A percentile compares a stretch with the other conserved stretches of the same genome.
Evolutionary conservation across 2,329 filamentous ascomycete species (phyloP).

Genomic region (Pseudogymnoascus sp.): DNA sequence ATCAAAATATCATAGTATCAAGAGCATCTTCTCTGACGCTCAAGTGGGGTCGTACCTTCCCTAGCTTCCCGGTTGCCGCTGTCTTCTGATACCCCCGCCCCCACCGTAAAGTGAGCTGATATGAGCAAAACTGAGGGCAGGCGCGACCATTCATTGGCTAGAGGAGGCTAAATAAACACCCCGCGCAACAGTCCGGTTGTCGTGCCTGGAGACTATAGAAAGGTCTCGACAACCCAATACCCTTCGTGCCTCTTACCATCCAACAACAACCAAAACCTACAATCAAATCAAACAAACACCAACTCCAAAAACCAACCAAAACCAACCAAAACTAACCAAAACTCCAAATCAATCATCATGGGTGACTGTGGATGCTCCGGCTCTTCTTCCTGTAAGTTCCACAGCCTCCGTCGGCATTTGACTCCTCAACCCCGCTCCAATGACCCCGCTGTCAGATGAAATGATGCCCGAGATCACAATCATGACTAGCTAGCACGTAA

Average conservation of each 20-base stretch:
- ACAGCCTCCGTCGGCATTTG: neutral
- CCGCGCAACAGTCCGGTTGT: neutral
- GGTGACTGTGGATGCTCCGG: constrained; percentile 10
- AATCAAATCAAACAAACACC: neutral
- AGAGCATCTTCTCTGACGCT: neutral
- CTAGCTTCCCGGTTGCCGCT: neutral
- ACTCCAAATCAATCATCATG: constrained; percentile 7
- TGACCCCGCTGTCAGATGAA: neutral
- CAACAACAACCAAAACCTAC: neutral
- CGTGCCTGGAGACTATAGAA: neutral
- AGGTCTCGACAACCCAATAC: neutral
- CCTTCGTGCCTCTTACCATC: neutral
- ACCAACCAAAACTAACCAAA: neutral
- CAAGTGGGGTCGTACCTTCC: neutral
- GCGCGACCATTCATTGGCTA: neutral
- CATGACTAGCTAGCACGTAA: neutral
- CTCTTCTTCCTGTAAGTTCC: constrained; percentile 8
- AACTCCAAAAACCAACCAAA: neutral
- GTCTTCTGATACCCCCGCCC: constrained; percentile 1
- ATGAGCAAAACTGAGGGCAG: neutral
- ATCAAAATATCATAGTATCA: neutral
- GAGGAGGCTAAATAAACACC: neutral
- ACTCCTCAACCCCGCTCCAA: neutral
- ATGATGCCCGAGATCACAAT: constrained; percentile 2
- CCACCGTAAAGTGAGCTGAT: neutral